Percentiles rank a stretch among this genome's conserved stretches.
Conservation (phyloP, 495 filamentous ascomycete species). For the Schizothecium vesticola region DNA sequence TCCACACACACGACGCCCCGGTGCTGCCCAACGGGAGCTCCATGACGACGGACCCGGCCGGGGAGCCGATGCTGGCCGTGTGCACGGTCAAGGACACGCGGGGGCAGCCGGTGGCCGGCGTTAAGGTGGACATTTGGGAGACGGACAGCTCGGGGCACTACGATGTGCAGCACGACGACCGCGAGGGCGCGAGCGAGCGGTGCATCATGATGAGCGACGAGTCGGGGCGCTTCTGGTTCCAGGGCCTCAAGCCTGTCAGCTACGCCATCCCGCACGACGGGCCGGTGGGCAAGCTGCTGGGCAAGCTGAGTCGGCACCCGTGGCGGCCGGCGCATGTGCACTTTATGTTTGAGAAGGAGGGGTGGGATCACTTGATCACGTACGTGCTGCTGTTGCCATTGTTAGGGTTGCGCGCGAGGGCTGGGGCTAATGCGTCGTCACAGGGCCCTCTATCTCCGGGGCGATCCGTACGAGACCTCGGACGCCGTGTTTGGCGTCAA, state of each 20-base stretch:
- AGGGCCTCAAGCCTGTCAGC: constrained; percentile 77
- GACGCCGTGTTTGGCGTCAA: constrained; percentile 96
- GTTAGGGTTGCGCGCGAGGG: background rate
- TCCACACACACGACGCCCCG: constrained; percentile 87
- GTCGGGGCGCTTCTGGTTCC: constrained; percentile 80
- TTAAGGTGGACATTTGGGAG: constrained; percentile 91
- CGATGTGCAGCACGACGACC: constrained; percentile 76
- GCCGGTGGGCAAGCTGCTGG: constrained; percentile 75
- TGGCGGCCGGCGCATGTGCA: constrained; percentile 87
- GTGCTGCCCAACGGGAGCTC: constrained; percentile 54
- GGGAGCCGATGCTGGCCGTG: constrained; percentile 68
- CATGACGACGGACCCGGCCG: constrained; percentile 68
- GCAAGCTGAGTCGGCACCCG: constrained; percentile 65
- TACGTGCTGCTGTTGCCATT: constrained; percentile 38
- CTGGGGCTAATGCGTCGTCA: background rate
- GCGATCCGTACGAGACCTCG: constrained; percentile 82
- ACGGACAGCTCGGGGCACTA: constrained; percentile 83
- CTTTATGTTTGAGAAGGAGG: constrained; percentile 85
- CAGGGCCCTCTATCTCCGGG: constrained; percentile 74
- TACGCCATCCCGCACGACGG: constrained; percentile 91
- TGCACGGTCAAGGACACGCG: constrained; percentile 67
- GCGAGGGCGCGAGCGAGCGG: constrained; percentile 69
- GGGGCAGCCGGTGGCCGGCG: constrained; percentile 62
- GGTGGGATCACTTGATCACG: constrained; percentile 85
- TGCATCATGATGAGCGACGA: constrained; percentile 68